Evolutionary conservation across 306 rosid genomes (phyloP).

Genomic region (Medicago arabica): DNA sequence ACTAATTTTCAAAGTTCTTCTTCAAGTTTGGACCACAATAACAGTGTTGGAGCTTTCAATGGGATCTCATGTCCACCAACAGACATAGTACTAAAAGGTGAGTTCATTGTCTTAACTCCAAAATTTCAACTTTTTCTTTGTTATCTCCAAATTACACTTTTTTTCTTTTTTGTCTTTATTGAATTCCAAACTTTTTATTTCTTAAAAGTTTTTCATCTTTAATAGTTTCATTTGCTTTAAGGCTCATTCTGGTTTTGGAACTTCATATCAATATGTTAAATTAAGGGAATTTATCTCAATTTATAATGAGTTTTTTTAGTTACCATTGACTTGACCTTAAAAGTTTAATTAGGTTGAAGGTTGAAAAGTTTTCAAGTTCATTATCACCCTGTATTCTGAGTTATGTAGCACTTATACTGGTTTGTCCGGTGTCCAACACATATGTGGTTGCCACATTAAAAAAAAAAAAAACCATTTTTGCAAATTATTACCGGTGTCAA

Average conservation of each 20-base stretch:
- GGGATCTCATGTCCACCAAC: conserved; percentile 58
- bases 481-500: not conserved
- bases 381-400: not conserved
- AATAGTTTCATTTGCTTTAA: conserved; percentile 16
- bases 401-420: not conserved
- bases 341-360: conserved; percentile 32
- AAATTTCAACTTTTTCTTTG: conserved; percentile 24
- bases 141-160: conserved; percentile 17
- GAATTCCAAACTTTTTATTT: conserved; percentile 26
- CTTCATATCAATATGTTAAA: not conserved
- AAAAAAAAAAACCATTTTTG: no score
- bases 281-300: conserved; percentile 6
- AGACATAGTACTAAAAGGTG: conserved; percentile 84
- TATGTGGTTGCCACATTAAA: no score
- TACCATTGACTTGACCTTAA: conserved; percentile 10
- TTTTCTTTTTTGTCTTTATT: conserved; percentile 37
- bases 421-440: not conserved
- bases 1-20: conserved; percentile 59
- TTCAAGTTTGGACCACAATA: conserved; percentile 60
- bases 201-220: conserved; percentile 24
- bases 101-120: conserved; percentile 46
- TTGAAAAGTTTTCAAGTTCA: not conserved
- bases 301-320: conserved; percentile 12
- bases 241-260: not conserved
- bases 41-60: conserved; percentile 52